These are phyloP conservation scores for Oldenlandia corymbosa DNA, from an alignment of 257 asterid genomes.

Conservation along the genomic window DNA sequence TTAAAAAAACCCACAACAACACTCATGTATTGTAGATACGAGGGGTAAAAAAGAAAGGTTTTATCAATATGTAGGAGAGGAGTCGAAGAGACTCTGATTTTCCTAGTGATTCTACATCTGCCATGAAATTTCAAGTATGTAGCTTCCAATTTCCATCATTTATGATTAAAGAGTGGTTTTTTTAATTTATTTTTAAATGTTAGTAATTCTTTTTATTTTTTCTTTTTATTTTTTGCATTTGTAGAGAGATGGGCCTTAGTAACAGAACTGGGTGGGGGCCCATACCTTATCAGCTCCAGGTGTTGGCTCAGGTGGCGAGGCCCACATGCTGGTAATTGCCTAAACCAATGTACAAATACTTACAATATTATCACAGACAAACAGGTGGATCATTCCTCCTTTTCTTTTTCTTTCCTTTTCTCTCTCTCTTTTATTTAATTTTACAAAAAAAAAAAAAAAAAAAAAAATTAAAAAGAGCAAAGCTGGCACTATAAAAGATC, in stretches of 20 bases:
- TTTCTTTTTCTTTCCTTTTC: too few relatives aligned
- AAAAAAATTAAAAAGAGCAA: conserved; percentile 7
- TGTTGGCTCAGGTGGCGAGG: conserved; percentile 67
- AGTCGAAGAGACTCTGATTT: too few relatives aligned
- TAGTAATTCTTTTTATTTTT: too few relatives aligned
- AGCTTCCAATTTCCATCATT: conserved; percentile 8
- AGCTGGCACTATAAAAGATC: conserved; percentile 81
- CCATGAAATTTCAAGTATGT: neutral
- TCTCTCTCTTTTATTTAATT: conserved; percentile 2
- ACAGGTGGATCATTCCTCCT: conserved; percentile 39
- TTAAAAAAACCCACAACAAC: too few relatives aligned
- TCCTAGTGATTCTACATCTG: too few relatives aligned
- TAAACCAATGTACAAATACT: conserved; percentile 23
- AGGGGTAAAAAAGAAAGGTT: too few relatives aligned
- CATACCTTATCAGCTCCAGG: conserved; percentile 77
- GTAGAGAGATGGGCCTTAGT: conserved; percentile 44
- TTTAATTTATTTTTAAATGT: neutral
- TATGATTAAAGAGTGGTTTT: conserved; percentile 1
- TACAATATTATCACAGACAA: conserved; percentile 24
- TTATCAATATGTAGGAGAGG: too few relatives aligned
- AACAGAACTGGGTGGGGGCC: conserved; percentile 58
- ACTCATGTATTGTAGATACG: too few relatives aligned
- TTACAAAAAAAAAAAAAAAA: too few relatives aligned
- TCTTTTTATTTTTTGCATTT: too few relatives aligned
- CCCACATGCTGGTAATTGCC: conserved; percentile 57